Evolutionary conservation across 139 green algal genomes (phyloP).

Genomic region (Picochlorum sp.): DNA sequence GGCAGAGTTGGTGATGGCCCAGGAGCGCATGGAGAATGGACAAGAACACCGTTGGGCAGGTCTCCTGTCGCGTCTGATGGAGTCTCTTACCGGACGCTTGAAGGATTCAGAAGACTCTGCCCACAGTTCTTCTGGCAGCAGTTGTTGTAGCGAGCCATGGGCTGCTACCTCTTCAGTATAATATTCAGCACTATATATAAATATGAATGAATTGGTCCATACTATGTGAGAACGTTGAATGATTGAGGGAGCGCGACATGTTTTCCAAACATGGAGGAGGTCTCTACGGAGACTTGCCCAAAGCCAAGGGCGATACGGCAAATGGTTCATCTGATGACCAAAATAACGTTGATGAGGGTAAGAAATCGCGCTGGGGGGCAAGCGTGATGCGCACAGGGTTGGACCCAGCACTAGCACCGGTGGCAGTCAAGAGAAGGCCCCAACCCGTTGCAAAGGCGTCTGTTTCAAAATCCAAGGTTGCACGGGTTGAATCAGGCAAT

Average conservation of each 20-base stretch:
- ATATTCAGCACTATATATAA: background rate
- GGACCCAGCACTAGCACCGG: background rate
- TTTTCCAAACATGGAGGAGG: conserved; percentile 1
- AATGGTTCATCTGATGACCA: background rate
- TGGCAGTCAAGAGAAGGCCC: too few relatives aligned
- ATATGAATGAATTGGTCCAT: background rate
- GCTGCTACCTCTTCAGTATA: background rate
- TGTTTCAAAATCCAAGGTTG: background rate
- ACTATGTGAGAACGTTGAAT: background rate
- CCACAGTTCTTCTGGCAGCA: too few relatives aligned
- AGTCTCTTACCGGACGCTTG: too few relatives aligned
- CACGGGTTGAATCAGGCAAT: background rate
- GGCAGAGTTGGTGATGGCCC: background rate
- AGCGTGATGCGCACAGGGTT: background rate
- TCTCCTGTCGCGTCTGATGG: too few relatives aligned
- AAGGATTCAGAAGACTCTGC: too few relatives aligned
- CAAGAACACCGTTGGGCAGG: too few relatives aligned
- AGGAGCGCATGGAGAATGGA: too few relatives aligned
- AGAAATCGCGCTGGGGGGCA: background rate
- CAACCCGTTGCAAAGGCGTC: background rate
- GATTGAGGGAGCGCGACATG: background rate
- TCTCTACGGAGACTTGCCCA: conserved; percentile 5
- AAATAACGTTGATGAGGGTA: background rate
- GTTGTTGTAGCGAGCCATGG: too few relatives aligned
- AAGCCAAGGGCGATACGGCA: background rate